phyloP scores from a whole-genome alignment of 208 protist genomes.

The Phytomonas serpens region DNA sequence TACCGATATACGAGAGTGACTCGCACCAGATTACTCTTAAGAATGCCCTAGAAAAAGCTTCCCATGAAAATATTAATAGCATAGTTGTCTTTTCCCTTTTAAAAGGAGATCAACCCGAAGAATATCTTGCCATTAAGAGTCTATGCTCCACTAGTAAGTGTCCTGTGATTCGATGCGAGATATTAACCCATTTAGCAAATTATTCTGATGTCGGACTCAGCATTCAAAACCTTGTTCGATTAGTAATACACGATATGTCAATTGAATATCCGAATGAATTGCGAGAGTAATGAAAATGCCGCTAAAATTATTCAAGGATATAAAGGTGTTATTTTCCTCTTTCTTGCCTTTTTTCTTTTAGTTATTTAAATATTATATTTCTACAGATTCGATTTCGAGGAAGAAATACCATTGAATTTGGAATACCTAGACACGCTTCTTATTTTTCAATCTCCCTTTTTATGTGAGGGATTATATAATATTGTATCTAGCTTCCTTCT shows the following conservation, averaged over 20 bases:
- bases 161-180: slow-evolving; percentile 43
- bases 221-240: slow-evolving; percentile 73
- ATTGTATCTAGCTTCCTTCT: too few relatives aligned
- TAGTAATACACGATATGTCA: slow-evolving; percentile 62
- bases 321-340: not conserved
- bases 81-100: slow-evolving; percentile 77
- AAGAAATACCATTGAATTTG: too few relatives aligned
- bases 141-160: slow-evolving; percentile 66
- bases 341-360: slow-evolving; percentile 7
- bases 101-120: slow-evolving; percentile 70
- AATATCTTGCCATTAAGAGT: slow-evolving; percentile 70
- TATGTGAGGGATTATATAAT: too few relatives aligned
- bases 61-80: slow-evolving; percentile 62
- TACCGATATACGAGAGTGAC: slow-evolving; percentile 47
- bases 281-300: not conserved
- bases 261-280: slow-evolving; percentile 12
- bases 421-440: too few relatives aligned
- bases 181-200: slow-evolving; percentile 77
- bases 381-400: too few relatives aligned
- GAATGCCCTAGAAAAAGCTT: slow-evolving; percentile 58
- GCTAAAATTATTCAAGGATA: not conserved
- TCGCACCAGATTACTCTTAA: slow-evolving; percentile 72
- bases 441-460: too few relatives aligned
- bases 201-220: slow-evolving; percentile 81
- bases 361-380: not conserved